Base-by-base conservation (phyloP, 2,329 filamentous ascomycete species). In the Exophiala alcalophila region DNA sequence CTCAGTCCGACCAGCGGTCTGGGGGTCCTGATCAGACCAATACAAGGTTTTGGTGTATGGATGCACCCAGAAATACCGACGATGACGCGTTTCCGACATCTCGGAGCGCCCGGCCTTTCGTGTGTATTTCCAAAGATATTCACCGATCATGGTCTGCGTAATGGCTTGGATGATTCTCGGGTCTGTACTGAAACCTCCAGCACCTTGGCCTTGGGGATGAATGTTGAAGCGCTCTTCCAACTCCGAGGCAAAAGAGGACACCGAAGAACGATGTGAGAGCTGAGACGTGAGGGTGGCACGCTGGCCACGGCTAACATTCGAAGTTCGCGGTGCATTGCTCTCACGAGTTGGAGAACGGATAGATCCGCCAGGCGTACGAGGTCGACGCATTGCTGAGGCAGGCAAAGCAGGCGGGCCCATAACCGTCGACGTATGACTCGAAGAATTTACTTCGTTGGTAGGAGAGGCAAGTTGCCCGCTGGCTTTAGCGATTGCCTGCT, bases 81-180 rank as follows among this genome's bases (percentile, higher is more conserved):
- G 81, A 65, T 98, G 92, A 38, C 92, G 80, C 42, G 90, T 94
- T 56, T 83, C 84, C 0, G 90, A 97, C 67, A 94, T 81, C 51
- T 89, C 86, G 40, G 82, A 85, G 16, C 91, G 83, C n/a, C 89
- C 90, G 47, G 90, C 77, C 70, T 92, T 95, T 58, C 92, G 84
- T 0, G 92, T 98, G 67, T 98, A 98, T 65, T 98, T 98, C 92
- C 92, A 98, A 27, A 98, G 74, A 64, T 91, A 97, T 64, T 98
- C 92, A 42, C 92, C 92, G 60, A 98, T 97, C 92, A 98, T 98
- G 12, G 92, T 97, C 66, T 98, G 91, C 2, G 92, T 98, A 54
- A 98, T 96, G 34, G 92, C 92, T 69, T 96, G 89, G 56, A 98
- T 97, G 89, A 98, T 96, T 57, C 91, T 86, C 50, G 91, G 91